Conservation (phyloP, 2,329 filamentous ascomycete species). For the Xylaria arbuscula region DNA sequence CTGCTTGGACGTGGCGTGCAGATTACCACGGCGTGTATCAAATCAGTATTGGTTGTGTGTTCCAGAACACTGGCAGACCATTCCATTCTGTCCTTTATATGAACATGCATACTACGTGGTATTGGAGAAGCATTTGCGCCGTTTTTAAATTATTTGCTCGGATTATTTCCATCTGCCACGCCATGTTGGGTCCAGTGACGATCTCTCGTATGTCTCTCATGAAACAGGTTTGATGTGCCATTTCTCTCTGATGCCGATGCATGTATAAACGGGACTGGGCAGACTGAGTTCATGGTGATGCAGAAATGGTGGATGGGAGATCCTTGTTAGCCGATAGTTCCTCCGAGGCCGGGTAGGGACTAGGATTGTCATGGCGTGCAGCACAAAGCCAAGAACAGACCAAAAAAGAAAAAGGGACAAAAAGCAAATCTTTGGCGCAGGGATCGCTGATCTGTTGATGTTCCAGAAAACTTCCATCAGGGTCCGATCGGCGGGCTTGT, state of each 20-base stretch:
- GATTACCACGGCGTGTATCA: slow-evolving; percentile 9
- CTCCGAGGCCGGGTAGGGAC: slow-evolving; percentile 23
- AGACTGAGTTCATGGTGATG: slow-evolving; percentile 26
- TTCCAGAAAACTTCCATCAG: slow-evolving; percentile 36
- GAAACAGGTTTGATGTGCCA: slow-evolving; percentile 23
- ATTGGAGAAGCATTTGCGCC: not conserved
- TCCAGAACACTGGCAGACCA: slow-evolving; percentile 24
- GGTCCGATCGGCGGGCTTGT: slow-evolving; percentile 11
- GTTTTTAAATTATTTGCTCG: slow-evolving; percentile 7
- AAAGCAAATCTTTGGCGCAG: slow-evolving; percentile 20
- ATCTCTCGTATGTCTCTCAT: slow-evolving; percentile 23
- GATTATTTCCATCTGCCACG: not conserved
- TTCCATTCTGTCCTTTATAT: slow-evolving; percentile 2
- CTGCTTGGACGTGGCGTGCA: not conserved
- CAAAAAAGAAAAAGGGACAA: not conserved
- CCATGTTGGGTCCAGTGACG: not conserved
- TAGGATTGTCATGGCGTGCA: slow-evolving; percentile 19
- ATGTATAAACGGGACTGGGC: slow-evolving; percentile 11
- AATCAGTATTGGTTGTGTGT: not conserved
- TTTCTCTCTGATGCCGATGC: not conserved
- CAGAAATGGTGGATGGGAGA: slow-evolving; percentile 24
- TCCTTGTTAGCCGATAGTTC: slow-evolving; percentile 30
- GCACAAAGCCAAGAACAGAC: not conserved
- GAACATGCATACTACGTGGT: not conserved
- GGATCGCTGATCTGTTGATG: slow-evolving; percentile 22